Evolutionary conservation across 768 basidiomycete species (phyloP), one percentile per base, ranked within the genome.

Genomic region (Tylopilus sp.): DNA sequence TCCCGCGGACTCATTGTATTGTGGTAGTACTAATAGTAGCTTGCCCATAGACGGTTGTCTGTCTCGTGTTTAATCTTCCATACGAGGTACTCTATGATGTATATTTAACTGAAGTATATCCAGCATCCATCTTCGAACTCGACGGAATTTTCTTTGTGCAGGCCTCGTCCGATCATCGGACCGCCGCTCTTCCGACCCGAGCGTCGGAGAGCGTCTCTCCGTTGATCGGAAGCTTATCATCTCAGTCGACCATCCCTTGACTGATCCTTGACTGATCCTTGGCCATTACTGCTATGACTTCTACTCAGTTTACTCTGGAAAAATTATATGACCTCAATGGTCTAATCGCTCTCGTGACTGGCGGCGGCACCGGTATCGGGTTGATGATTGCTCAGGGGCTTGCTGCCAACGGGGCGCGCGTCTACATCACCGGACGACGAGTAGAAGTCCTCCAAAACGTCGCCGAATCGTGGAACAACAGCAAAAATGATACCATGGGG

Each of bases 341-440:
- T n/a, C 76, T 80, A 24, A 70, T 88, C 8, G 76, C 76, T 4
- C 66, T 79, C 30, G 76, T 78, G 34, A 76, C 78, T 1, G 77
- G 78, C 11, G 77, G 75, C 9, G 78, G 76, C n/a, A 78, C 75
- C 3, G 78, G 79, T 21, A 82, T 81, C 46, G 81, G 81, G 29
- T 66, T 84, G 53, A 83, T 85, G 80, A 89, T 89, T 51, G 74
- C 87, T 10, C 75, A 77, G 48, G 89, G 87, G 6, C 77, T 92
- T 13, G 89, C 89, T 16, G 77, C 84, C 26, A 86, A 84, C 60
- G 88, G 89, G 1, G 88, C 89, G 14, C 86, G 82, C 58, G 89
- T 90, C 16, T 92, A 92, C 63, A 87, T 92, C 60, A 85, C 83
- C 3, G 86, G 87, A 17, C 75, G 89, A 34, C 78, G 90, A 42